Conservation (phyloP, 768 basidiomycete genomes). For the Glaciozyma martinii region DNA sequence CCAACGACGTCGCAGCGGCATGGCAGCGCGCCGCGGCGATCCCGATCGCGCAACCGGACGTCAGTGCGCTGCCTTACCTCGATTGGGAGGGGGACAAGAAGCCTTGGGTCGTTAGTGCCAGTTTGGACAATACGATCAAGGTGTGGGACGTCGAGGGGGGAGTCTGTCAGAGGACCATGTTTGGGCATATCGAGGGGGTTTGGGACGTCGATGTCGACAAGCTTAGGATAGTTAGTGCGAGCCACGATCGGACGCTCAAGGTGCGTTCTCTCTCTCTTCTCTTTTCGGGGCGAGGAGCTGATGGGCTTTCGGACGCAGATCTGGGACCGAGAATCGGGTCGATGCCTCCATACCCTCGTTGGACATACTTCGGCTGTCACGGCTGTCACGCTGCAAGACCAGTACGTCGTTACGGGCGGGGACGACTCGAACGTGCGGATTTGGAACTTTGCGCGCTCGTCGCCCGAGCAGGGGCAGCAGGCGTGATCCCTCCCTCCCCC, state of each 20-base stretch:
- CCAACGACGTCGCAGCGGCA: constrained; percentile 8
- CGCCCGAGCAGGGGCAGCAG: not conserved
- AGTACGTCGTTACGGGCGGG: constrained; percentile 33
- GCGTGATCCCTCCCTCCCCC: not conserved
- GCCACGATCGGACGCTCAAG: constrained; percentile 96
- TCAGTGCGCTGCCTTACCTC: constrained; percentile 17
- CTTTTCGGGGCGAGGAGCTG: constrained; percentile 9
- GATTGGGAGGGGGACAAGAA: constrained; percentile 40
- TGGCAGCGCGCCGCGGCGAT: not conserved
- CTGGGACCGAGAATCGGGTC: constrained; percentile 84
- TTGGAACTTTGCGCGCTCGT: not conserved
- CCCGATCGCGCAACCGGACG: not conserved
- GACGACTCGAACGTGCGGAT: constrained; percentile 36
- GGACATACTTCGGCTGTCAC: constrained; percentile 78
- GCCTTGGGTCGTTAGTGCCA: constrained; percentile 56
- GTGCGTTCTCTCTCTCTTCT: constrained; percentile 44
- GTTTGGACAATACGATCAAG: constrained; percentile 62
- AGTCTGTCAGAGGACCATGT: constrained; percentile 67
- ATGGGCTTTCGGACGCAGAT: constrained; percentile 49
- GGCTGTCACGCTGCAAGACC: constrained; percentile 25
- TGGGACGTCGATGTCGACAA: constrained; percentile 88
- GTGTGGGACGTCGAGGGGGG: constrained; percentile 90
- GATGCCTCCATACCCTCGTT: constrained; percentile 77
- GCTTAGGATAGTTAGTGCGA: constrained; percentile 79
- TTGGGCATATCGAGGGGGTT: constrained; percentile 94